These are phyloP conservation scores for Evernia prunastri DNA, from an alignment of 495 filamentous ascomycete genomes.

Conservation along the genomic window DNA sequence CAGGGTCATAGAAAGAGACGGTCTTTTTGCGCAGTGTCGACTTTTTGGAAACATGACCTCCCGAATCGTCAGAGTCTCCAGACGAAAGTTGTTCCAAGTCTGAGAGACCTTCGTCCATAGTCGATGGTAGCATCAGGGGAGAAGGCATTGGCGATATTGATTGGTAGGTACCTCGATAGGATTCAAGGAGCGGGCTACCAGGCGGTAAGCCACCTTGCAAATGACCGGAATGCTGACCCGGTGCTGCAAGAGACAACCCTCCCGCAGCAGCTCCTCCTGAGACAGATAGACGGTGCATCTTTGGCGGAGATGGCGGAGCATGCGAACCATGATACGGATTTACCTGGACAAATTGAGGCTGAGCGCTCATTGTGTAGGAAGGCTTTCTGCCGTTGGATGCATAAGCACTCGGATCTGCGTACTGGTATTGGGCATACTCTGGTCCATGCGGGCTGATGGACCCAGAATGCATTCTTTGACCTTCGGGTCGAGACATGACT, in stretches of 20 bases:
- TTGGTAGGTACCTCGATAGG: slow-evolving; percentile 92
- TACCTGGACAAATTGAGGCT: slow-evolving; percentile 41
- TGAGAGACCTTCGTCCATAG: slow-evolving; percentile 44
- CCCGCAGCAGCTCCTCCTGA: slow-evolving; percentile 20
- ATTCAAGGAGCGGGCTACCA: slow-evolving; percentile 78
- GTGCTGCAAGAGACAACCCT: slow-evolving; percentile 22
- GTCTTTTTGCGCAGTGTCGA: slow-evolving; percentile 18
- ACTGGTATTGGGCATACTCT: slow-evolving; percentile 29
- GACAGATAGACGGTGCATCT: slow-evolving; percentile 46
- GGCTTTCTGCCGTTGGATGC: slow-evolving; percentile 24
- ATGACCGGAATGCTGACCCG: slow-evolving; percentile 28
- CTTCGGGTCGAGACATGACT: slow-evolving; percentile 22
- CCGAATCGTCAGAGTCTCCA: slow-evolving; percentile 23
- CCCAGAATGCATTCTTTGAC: slow-evolving; percentile 21
- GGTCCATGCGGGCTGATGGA: slow-evolving; percentile 23
- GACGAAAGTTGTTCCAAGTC: slow-evolving; percentile 40
- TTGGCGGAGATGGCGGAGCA: slow-evolving; percentile 30
- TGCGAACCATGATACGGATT: slow-evolving; percentile 31
- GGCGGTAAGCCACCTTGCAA: slow-evolving; percentile 45
- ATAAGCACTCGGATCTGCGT: slow-evolving; percentile 32
- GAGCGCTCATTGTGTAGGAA: slow-evolving; percentile 29
- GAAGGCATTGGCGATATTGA: slow-evolving; percentile 93
- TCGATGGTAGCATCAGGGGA: slow-evolving; percentile 47
- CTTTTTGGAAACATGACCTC: slow-evolving; percentile 12
- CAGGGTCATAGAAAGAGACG: slow-evolving; percentile 67